Evolutionary conservation across 179 eudicot genomes (phyloP).

Genomic region (Drosera spatulata): DNA sequence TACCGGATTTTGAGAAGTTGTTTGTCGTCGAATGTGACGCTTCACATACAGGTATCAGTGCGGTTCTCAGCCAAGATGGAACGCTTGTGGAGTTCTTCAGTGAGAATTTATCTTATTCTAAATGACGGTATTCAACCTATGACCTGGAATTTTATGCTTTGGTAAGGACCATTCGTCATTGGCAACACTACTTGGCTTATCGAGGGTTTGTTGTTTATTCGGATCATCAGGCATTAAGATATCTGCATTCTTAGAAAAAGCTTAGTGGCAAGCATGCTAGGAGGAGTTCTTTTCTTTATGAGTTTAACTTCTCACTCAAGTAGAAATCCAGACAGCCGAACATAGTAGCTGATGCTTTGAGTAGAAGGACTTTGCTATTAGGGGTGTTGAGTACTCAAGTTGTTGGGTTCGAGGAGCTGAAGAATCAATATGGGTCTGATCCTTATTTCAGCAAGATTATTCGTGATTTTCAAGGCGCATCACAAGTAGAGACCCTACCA

Average conservation of each 20-base stretch:
- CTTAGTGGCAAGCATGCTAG: not conserved
- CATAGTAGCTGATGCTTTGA: not conserved
- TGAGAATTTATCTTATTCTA: not conserved
- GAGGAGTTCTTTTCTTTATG: not conserved
- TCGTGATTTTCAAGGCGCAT: too few species aligned
- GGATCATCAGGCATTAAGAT: too few species aligned
- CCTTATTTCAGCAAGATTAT: not conserved
- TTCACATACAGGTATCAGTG: not conserved
- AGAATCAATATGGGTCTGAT: not conserved
- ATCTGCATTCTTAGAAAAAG: not conserved
- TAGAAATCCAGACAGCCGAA: not conserved
- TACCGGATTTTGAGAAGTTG: not conserved
- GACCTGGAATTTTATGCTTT: not conserved
- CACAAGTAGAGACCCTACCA: not conserved
- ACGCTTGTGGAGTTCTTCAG: not conserved
- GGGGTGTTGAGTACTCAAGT: too few species aligned
- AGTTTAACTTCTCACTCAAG: not conserved
- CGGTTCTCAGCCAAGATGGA: not conserved
- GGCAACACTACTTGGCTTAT: too few species aligned
- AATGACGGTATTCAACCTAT: too few species aligned
- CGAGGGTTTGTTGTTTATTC: too few species aligned
- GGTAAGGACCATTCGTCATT: not conserved
- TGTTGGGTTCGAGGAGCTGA: too few species aligned
- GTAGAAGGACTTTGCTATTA: too few species aligned
- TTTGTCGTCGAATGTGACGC: not conserved